Evolutionary conservation across 331 rosid species (phyloP).

Genomic region (Erythrophleum ivorense): DNA sequence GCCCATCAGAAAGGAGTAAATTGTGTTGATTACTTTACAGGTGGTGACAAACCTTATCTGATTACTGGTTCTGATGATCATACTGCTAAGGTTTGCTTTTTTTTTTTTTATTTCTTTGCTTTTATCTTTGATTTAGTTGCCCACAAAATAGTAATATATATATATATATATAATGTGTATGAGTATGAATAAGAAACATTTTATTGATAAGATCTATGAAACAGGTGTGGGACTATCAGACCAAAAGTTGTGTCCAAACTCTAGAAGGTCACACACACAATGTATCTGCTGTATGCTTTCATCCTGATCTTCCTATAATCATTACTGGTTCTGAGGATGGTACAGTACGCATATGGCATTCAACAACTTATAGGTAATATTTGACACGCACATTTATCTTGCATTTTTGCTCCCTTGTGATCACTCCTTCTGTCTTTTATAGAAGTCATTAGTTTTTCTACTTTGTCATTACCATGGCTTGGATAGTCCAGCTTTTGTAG

Average conservation of each 20-base stretch:
- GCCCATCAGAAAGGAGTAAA: slow-evolving; percentile 99
- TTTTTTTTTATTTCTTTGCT: slow-evolving; percentile 7
- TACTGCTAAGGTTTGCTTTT: slow-evolving; percentile 86
- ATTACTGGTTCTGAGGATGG: slow-evolving; percentile 99
- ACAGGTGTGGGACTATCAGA: slow-evolving; percentile 99
- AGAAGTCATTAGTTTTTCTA: neutral
- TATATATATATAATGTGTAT: neutral
- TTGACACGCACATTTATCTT: slow-evolving; percentile 27
- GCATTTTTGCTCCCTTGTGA: slow-evolving; percentile 10
- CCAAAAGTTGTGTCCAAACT: slow-evolving; percentile 99
- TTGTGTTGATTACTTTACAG: slow-evolving; percentile 98
- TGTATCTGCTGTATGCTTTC: slow-evolving; percentile 99
- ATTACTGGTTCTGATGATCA: slow-evolving; percentile 99
- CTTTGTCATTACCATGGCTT: neutral
- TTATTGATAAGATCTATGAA: slow-evolving; percentile 37
- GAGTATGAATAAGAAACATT: slow-evolving; percentile 35
- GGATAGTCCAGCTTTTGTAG: slow-evolving; percentile 22
- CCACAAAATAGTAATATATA: neutral
- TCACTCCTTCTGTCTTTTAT: neutral
- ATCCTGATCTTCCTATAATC: slow-evolving; percentile 97
- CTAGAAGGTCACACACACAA: slow-evolving; percentile 99
- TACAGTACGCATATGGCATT: slow-evolving; percentile 99
- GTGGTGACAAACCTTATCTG: slow-evolving; percentile 97
- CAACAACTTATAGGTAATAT: slow-evolving; percentile 91
- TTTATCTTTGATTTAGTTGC: slow-evolving; percentile 16